These are phyloP conservation scores for Rhytidiadelphus loreus DNA, from an alignment of 225 moss, liverwort and hornwort species.

Conservation along the genomic window DNA sequence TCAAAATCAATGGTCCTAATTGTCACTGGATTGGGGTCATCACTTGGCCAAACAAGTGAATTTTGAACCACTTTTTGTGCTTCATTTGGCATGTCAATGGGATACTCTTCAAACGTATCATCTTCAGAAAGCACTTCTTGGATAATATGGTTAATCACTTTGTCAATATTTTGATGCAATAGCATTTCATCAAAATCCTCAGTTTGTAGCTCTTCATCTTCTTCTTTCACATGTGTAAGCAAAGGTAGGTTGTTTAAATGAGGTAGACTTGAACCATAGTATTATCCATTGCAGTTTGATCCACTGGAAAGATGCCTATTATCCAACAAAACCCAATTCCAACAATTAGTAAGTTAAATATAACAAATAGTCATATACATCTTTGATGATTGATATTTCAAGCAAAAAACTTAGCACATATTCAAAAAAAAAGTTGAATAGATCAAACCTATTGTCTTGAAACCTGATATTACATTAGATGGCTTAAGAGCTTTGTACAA, in stretches of 20 bases:
- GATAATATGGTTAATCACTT: background rate
- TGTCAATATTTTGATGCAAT: background rate
- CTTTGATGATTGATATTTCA: background rate
- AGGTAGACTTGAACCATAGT: background rate
- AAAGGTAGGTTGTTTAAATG: background rate
- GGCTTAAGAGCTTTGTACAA: background rate
- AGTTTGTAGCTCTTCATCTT: background rate
- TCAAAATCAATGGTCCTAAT: background rate
- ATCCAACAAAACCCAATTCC: background rate
- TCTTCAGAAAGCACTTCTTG: background rate
- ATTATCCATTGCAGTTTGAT: background rate
- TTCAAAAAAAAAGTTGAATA: background rate
- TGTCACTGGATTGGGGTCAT: background rate
- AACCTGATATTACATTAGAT: background rate
- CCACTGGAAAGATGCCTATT: background rate
- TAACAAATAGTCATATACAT: background rate
- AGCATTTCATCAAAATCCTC: background rate
- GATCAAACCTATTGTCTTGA: background rate
- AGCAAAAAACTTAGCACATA: background rate
- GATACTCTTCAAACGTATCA: background rate
- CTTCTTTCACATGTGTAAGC: background rate
- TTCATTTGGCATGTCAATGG: background rate
- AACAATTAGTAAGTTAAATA: background rate
- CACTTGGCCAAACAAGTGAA: background rate
- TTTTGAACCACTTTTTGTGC: background rate